Conservation (phyloP, 768 basidiomycete species). For the Lyophyllum decastes region DNA sequence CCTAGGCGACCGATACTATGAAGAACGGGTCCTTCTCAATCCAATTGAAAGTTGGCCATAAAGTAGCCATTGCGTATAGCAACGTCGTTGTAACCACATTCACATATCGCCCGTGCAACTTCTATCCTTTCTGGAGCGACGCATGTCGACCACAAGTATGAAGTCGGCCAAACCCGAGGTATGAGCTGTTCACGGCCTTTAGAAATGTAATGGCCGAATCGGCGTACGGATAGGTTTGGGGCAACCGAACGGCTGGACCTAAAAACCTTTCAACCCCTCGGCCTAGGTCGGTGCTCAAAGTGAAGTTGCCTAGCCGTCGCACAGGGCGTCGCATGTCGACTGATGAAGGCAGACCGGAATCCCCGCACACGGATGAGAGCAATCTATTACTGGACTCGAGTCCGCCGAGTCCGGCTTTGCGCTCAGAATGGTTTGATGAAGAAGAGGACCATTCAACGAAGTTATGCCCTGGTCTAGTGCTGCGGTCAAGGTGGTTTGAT, state of each 20-base stretch:
- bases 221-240: not conserved
- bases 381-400: not conserved
- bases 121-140: slow-evolving; percentile 13
- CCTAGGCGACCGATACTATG: not conserved
- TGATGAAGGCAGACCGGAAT: not conserved
- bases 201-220: not conserved
- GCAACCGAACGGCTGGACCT: not conserved
- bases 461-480: not conserved
- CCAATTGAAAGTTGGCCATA: not conserved
- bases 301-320: not conserved
- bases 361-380: not conserved
- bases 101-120: slow-evolving; percentile 7
- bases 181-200: not conserved
- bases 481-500: not conserved
- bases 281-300: slow-evolving; percentile 7
- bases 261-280: slow-evolving; percentile 1
- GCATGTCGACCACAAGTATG: slow-evolving; percentile 1
- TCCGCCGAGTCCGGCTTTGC: not conserved
- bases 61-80: not conserved
- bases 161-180: slow-evolving; percentile 5
- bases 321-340: not conserved
- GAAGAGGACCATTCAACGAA: not conserved
- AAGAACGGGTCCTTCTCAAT: not conserved
- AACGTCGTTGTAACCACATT: not conserved
- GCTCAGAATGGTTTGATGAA: not conserved